phyloP scores from a whole-genome alignment of 176 grass and related monocot species.

The Elymus sibiricus region DNA sequence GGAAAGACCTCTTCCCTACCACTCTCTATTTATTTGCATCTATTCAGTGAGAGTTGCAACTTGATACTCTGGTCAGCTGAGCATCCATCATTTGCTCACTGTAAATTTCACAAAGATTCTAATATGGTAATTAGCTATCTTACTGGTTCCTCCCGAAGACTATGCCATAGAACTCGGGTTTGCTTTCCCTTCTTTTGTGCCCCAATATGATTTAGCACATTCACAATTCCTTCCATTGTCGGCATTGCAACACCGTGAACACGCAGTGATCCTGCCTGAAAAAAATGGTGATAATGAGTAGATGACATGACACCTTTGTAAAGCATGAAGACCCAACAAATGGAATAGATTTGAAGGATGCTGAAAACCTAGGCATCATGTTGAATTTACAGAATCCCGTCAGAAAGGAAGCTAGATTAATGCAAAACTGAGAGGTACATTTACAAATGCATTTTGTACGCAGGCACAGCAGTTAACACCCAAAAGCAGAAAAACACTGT shows the following conservation, averaged over 20 bases:
- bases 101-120: not conserved
- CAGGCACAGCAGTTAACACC: not conserved
- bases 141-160: conserved; percentile 97
- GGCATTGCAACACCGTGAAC: conserved; percentile 99
- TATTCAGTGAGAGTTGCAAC: not conserved
- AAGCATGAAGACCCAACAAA: not conserved
- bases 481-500: not conserved
- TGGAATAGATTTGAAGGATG: not conserved
- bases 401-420: conserved; percentile 20
- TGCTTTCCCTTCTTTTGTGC: conserved; percentile 75
- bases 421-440: not conserved
- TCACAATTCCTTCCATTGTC: conserved; percentile 84
- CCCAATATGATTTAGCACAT: conserved; percentile 94
- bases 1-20: not conserved
- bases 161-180: conserved; percentile 81
- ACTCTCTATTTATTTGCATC: not conserved
- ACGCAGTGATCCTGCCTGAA: conserved; percentile 75
- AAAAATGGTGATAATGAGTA: not conserved
- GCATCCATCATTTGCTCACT: not conserved
- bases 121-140: conserved; percentile 14
- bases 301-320: not conserved
- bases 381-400: not conserved
- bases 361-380: not conserved
- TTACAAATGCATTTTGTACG: no score
- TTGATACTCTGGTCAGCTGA: not conserved